Conservation (phyloP, 208 protist species). For the Angomonas ambiguus region DNA sequence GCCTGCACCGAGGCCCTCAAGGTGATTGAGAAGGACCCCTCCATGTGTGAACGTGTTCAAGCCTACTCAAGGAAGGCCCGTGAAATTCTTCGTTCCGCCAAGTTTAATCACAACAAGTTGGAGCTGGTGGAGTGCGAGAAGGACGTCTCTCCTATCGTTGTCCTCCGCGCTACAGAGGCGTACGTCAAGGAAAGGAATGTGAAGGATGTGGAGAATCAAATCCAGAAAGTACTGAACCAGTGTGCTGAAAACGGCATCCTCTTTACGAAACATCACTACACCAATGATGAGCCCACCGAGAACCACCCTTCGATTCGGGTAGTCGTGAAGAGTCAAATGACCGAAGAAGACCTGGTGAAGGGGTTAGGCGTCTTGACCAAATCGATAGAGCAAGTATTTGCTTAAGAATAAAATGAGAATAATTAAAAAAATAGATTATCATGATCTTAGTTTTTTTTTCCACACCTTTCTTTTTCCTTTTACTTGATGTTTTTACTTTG, state of each 20-base stretch:
- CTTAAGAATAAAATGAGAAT: slow-evolving; percentile 4
- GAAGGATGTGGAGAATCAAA: slow-evolving; percentile 42
- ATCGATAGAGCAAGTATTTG: slow-evolving; percentile 59
- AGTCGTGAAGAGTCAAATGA: slow-evolving; percentile 53
- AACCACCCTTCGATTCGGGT: slow-evolving; percentile 60
- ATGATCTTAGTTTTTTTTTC: background rate
- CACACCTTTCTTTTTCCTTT: background rate
- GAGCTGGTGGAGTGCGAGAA: slow-evolving; percentile 46
- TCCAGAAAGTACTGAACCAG: slow-evolving; percentile 55
- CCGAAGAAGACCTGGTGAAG: slow-evolving; percentile 41
- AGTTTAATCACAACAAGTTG: slow-evolving; percentile 55
- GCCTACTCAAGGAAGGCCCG: slow-evolving; percentile 48
- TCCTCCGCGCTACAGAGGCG: slow-evolving; percentile 35
- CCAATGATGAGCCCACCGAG: slow-evolving; percentile 43
- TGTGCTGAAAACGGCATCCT: slow-evolving; percentile 47
- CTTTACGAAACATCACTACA: slow-evolving; percentile 23
- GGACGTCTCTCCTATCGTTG: slow-evolving; percentile 66
- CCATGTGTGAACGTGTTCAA: slow-evolving; percentile 36
- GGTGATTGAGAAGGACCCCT: slow-evolving; percentile 58
- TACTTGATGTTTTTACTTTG: background rate
- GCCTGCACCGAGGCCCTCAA: slow-evolving; percentile 72
- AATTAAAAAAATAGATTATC: background rate
- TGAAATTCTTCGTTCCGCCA: slow-evolving; percentile 29
- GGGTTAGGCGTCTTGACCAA: slow-evolving; percentile 38
- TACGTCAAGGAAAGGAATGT: slow-evolving; percentile 36